phyloP scores from a whole-genome alignment of 169 alveolate species.

The Eimeria brunetti region DNA sequence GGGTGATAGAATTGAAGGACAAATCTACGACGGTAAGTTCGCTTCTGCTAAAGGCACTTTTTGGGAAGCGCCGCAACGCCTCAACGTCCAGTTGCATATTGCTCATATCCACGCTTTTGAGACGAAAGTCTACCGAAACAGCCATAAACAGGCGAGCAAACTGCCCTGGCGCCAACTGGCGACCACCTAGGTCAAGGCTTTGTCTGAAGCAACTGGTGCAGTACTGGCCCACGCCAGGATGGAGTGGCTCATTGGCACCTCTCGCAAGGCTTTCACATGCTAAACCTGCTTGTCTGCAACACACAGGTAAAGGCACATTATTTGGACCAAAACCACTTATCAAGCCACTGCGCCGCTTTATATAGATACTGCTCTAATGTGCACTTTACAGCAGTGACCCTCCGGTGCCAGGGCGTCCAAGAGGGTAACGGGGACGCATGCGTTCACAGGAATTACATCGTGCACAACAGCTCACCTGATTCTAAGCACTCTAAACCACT shows the following conservation, averaged over 20 bases:
- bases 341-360: neutral
- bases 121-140: slow-evolving; percentile 28
- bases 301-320: neutral
- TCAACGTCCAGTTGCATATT: slow-evolving; percentile 35
- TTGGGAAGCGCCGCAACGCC: slow-evolving; percentile 28
- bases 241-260: slow-evolving; percentile 26
- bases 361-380: too few relatives aligned
- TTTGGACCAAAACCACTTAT: neutral
- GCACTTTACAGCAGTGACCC: neutral
- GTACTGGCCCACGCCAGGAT: slow-evolving; percentile 72
- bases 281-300: slow-evolving; percentile 35
- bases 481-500: slow-evolving; percentile 62
- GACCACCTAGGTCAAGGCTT: slow-evolving; percentile 49
- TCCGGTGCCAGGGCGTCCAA: neutral
- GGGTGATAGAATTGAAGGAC: slow-evolving; percentile 21
- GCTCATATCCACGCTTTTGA: slow-evolving; percentile 66
- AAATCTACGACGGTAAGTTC: slow-evolving; percentile 41
- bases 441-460: neutral
- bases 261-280: slow-evolving; percentile 48
- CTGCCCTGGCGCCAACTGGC: slow-evolving; percentile 40
- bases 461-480: slow-evolving; percentile 17
- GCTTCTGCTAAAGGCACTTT: neutral
- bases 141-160: slow-evolving; percentile 1
- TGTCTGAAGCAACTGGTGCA: slow-evolving; percentile 64
- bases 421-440: neutral